Evolutionary conservation across 2,329 filamentous ascomycete genomes (phyloP), one percentile per base, ranked within the genome.

Genomic region (Simplicillium aogashimaense): DNA sequence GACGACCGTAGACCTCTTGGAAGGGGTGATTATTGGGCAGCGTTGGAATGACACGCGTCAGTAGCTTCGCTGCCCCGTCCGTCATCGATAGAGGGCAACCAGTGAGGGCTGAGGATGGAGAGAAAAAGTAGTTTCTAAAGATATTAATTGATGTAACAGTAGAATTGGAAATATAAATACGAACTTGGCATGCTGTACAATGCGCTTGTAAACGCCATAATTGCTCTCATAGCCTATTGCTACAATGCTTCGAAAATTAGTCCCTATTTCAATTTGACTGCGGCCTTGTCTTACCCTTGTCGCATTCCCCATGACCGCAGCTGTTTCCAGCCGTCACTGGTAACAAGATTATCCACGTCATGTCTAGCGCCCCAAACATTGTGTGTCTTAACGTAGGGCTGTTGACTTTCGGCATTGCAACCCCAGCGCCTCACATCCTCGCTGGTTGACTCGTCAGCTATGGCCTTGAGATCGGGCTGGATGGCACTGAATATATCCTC

Each of bases 71-170:
- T 7, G 44, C 37, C 25, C 44, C 44, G 29, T 41, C 44, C 15
- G 37, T 45, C 43, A 45, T 45, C 6, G 43, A 45, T 4, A 45
- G 38, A 3, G 43, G 43, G 17, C 43, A 45, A 29, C 36, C 35
- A 2, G 45, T 47, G n/a, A 47, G 20, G 2, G 31, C 41, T 11
- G 45, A 43, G 2, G 39, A 37, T n/a, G 43, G 40, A 4, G 18
- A 29, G 13, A 43, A 42, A 29, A 45, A 42, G 35, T 42, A 43
- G 35, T 43, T 45, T 35, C 43, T 42, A 13, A 12, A 3, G n/a
- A 33, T 7, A 37, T 38, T 16, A 34, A 10, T 11, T 28, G 15
- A 10, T 32, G 10, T 8, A n/a, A 15, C n/a, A 32, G 2, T 10
- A 5, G 5, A 10, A 17, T 2, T 15, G 7, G 11, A 1, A 33